These are phyloP conservation scores for Yamadazyma paraphyllophila DNA, from an alignment of 805 yeast genomes.

Conservation along the genomic window DNA sequence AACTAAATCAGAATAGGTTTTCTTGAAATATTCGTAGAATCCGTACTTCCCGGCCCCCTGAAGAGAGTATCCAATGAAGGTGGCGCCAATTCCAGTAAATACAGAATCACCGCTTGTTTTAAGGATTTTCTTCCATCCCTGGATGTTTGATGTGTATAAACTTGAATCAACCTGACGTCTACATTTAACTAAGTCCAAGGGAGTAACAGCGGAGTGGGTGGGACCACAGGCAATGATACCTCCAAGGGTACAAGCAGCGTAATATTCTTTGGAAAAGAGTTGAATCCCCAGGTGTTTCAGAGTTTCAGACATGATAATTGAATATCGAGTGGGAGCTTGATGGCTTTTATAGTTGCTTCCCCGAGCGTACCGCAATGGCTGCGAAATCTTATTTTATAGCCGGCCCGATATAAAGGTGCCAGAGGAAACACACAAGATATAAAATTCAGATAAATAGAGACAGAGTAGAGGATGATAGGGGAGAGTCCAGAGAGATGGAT, in stretches of 20 bases:
- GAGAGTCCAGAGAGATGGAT: background rate
- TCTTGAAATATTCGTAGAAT: conserved; percentile 87
- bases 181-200: conserved; percentile 90
- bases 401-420: background rate
- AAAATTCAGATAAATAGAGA: background rate
- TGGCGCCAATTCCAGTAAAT: conserved; percentile 89
- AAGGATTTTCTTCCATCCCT: conserved; percentile 78
- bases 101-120: conserved; percentile 76
- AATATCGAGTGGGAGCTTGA: background rate
- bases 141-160: conserved; percentile 71
- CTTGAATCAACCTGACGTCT: conserved; percentile 82
- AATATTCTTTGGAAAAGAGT: conserved; percentile 62
- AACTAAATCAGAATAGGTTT: conserved; percentile 63
- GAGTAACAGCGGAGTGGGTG: conserved; percentile 90
- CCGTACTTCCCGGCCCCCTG: conserved; percentile 99
- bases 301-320: conserved; percentile 3
- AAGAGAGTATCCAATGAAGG: conserved; percentile 86
- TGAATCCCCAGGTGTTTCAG: conserved; percentile 30
- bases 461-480: background rate
- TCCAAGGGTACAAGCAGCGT: conserved; percentile 70
- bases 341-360: conserved; percentile 1
- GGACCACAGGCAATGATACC: conserved; percentile 94
- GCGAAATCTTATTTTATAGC: conserved; percentile 4
- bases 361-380: conserved; percentile 8
- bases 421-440: too few species aligned